phyloP scores from a whole-genome alignment of 73 alveolate species.

The Paramecium pentaurelia region DNA sequence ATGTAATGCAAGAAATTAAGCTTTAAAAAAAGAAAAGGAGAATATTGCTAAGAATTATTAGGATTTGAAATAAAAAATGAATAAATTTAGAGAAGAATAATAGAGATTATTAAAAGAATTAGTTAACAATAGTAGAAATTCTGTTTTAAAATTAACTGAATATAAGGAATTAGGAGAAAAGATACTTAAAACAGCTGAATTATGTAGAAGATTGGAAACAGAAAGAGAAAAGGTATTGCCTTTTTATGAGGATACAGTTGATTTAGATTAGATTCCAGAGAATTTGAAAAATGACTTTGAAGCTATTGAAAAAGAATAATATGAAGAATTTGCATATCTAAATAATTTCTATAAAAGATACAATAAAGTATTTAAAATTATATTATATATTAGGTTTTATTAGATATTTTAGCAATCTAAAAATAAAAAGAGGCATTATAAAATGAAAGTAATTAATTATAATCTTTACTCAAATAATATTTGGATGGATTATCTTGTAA shows the following conservation, averaged over 20 bases:
- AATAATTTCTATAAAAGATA: conserved; percentile 96
- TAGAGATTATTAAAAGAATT: conserved; percentile 87
- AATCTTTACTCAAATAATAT: conserved; percentile 92
- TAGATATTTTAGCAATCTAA: conserved; percentile 95
- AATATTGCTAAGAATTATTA: conserved; percentile 89
- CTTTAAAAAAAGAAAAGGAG: conserved; percentile 89
- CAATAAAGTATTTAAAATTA: conserved; percentile 67
- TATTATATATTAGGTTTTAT: conserved; percentile 65
- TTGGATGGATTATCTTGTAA: conserved; percentile 96
- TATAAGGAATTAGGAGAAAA: conserved; percentile 92
- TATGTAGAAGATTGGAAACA: conserved; percentile 95
- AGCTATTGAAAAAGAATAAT: conserved; percentile 81
- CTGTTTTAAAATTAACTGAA: conserved; percentile 89
- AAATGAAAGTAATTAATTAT: conserved; percentile 91
- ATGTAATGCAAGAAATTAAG: conserved; percentile 93
- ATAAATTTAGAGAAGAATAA: conserved; percentile 93
- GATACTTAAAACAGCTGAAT: conserved; percentile 94
- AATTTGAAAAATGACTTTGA: conserved; percentile 81
- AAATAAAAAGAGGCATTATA: conserved; percentile 94
- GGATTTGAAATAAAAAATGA: conserved; percentile 91
- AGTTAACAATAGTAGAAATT: conserved; percentile 89
- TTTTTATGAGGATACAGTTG: conserved; percentile 89
- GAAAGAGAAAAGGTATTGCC: conserved; percentile 97
- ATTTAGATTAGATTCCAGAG: conserved; percentile 81
- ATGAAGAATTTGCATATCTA: conserved; percentile 90